phyloP scores from a whole-genome alignment of 805 yeast genomes.

The Vanderwaltozyma yarrowii region DNA sequence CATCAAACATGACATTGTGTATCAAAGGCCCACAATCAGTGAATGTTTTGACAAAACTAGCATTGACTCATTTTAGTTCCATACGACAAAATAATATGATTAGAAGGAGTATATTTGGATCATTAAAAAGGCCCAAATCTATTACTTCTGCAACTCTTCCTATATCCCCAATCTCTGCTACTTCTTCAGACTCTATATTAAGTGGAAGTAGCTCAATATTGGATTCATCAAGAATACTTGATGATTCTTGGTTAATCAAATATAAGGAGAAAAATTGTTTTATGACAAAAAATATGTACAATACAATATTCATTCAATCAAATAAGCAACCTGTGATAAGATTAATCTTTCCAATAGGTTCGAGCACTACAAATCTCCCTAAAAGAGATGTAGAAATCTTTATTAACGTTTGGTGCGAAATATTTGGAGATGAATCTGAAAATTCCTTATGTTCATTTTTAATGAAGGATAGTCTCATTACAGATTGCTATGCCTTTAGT shows the following conservation, averaged over 20 bases:
- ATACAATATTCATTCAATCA: slow-evolving; percentile 32
- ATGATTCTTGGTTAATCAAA: slow-evolving; percentile 11
- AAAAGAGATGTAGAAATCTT: slow-evolving; percentile 23
- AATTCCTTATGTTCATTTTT: slow-evolving; percentile 40
- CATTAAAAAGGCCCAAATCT: slow-evolving; percentile 2
- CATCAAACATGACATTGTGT: slow-evolving; percentile 47
- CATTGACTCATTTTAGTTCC: slow-evolving; percentile 34
- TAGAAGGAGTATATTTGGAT: slow-evolving; percentile 2
- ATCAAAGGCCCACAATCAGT: slow-evolving; percentile 59
- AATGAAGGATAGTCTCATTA: slow-evolving; percentile 27
- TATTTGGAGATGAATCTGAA: slow-evolving; percentile 53
- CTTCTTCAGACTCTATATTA: neutral
- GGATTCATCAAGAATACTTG: slow-evolving; percentile 14
- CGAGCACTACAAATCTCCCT: slow-evolving; percentile 6
- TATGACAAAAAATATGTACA: slow-evolving; percentile 10
- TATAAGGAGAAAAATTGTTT: slow-evolving; percentile 20
- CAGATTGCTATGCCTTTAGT: slow-evolving; percentile 33
- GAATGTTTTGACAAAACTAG: slow-evolving; percentile 44
- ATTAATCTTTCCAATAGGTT: slow-evolving; percentile 35
- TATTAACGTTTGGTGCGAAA: slow-evolving; percentile 40
- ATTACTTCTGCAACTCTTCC: neutral
- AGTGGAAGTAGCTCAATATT: neutral
- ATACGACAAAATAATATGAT: slow-evolving; percentile 11
- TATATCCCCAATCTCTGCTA: neutral
- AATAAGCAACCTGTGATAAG: slow-evolving; percentile 32